phyloP scores from a whole-genome alignment of 495 filamentous ascomycete species.

The Clohesyomyces aquaticus region DNA sequence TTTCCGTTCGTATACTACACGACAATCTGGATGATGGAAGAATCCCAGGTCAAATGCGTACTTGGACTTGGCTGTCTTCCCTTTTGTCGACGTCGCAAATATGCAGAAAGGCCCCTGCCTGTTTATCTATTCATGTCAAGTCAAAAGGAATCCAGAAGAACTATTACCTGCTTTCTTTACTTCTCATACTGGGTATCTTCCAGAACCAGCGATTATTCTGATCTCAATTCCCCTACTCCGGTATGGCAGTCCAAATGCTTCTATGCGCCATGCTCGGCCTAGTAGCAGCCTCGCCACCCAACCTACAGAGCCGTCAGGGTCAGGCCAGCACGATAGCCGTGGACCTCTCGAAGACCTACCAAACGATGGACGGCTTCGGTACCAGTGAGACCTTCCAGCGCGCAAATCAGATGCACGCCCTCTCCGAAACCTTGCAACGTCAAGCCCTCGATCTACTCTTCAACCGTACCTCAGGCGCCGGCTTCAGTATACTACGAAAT shows the following conservation, averaged over 20 bases:
- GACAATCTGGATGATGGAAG: neutral
- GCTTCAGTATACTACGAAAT: constrained; percentile 36
- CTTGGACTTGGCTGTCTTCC: neutral
- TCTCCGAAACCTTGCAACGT: constrained; percentile 47
- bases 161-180: too few species aligned
- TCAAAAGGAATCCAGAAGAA: too few species aligned
- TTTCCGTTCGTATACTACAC: neutral
- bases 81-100: neutral
- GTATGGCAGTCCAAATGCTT: constrained; percentile 20
- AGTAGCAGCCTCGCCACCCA: neutral
- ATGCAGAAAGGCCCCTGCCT: neutral
- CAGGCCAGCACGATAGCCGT: constrained; percentile 32
- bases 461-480: constrained; percentile 35
- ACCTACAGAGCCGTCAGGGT: neutral
- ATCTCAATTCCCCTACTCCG: neutral
- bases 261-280: constrained; percentile 7
- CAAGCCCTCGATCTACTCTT: constrained; percentile 35
- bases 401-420: constrained; percentile 49
- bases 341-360: constrained; percentile 36
- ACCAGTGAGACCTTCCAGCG: constrained; percentile 37
- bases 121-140: too few species aligned
- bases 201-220: neutral
- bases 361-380: constrained; percentile 37
- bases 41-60: neutral
- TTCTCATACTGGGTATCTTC: neutral